These are phyloP conservation scores for Endocarpon pusillum DNA, from an alignment of 495 filamentous ascomycete genomes.

Conservation along the genomic window DNA sequence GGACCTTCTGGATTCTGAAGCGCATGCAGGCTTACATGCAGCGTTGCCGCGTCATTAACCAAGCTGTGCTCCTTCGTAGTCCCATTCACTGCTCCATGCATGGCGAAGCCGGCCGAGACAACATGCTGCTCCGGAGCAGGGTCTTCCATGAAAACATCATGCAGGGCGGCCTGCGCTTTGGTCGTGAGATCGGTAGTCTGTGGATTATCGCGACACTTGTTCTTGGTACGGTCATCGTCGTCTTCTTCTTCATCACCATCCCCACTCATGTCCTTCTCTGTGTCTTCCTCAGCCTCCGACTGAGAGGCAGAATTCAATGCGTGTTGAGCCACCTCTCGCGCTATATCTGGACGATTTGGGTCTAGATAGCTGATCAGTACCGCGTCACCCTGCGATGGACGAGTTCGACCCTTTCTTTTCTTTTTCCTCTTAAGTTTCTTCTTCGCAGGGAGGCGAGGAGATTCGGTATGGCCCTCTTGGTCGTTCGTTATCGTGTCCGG, in stretches of 20 bases:
- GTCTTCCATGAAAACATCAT: not conserved
- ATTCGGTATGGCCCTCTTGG: constrained; percentile 10
- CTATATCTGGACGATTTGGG: constrained; percentile 28
- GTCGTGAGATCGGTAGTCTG: not conserved
- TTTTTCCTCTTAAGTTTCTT: constrained; percentile 15
- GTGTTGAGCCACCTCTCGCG: constrained; percentile 14
- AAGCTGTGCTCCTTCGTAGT: not conserved
- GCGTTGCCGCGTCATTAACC: not conserved
- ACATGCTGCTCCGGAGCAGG: not conserved
- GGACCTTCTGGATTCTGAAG: constrained; percentile 7
- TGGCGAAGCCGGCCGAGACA: not conserved
- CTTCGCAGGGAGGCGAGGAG: constrained; percentile 11
- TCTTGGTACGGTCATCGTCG: not conserved
- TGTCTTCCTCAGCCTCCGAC: constrained; percentile 1
- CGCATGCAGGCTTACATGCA: constrained; percentile 5
- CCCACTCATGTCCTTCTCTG: constrained; percentile 7
- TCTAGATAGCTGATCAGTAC: constrained; percentile 31
- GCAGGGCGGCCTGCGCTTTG: constrained; percentile 3
- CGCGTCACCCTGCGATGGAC: constrained; percentile 23
- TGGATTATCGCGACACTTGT: not conserved
- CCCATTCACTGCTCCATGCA: not conserved
- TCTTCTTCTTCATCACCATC: constrained; percentile 1
- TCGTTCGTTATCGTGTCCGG: constrained; percentile 10
- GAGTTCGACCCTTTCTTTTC: constrained; percentile 21
- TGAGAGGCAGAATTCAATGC: constrained; percentile 5